These are phyloP conservation scores for Vitis rupestris DNA, from an alignment of 164 flowering plant genomes.

Conservation along the genomic window DNA sequence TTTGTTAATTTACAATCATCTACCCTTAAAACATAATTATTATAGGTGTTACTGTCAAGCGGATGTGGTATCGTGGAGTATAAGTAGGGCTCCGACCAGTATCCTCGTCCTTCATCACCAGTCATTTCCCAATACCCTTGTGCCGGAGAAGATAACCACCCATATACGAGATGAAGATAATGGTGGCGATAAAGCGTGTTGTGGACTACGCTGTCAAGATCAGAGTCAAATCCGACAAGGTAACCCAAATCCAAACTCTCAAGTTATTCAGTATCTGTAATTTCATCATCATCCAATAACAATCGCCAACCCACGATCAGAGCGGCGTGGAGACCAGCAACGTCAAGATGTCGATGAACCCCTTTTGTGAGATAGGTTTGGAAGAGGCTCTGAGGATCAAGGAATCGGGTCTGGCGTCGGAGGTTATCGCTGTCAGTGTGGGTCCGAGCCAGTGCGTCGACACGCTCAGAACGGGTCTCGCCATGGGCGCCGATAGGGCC, in stretches of 20 bases:
- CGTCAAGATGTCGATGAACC: conserved; percentile 99
- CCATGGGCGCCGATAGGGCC: conserved; percentile 98
- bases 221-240: conserved; percentile 95
- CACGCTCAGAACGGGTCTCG: conserved; percentile 89
- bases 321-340: conserved; percentile 83
- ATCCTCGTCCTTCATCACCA: too few relatives aligned
- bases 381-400: conserved; percentile 88
- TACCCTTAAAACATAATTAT: too few relatives aligned
- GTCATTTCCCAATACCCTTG: too few relatives aligned
- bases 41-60: too few relatives aligned
- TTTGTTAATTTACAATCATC: too few relatives aligned
- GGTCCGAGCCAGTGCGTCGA: conserved; percentile 79
- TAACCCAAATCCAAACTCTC: conserved; percentile 11
- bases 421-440: conserved; percentile 90
- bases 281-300: neutral
- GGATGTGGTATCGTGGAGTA: too few relatives aligned
- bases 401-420: conserved; percentile 80
- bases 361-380: conserved; percentile 90
- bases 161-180: conserved; percentile 59
- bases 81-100: too few relatives aligned
- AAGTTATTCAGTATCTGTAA: neutral
- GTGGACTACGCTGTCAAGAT: conserved; percentile 94
- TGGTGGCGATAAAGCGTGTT: conserved; percentile 92
- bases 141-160: neutral
- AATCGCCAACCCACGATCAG: conserved; percentile 22